Base-by-base conservation (phyloP, 2,329 filamentous ascomycete species). In the Aureobasidium leucospermi region DNA sequence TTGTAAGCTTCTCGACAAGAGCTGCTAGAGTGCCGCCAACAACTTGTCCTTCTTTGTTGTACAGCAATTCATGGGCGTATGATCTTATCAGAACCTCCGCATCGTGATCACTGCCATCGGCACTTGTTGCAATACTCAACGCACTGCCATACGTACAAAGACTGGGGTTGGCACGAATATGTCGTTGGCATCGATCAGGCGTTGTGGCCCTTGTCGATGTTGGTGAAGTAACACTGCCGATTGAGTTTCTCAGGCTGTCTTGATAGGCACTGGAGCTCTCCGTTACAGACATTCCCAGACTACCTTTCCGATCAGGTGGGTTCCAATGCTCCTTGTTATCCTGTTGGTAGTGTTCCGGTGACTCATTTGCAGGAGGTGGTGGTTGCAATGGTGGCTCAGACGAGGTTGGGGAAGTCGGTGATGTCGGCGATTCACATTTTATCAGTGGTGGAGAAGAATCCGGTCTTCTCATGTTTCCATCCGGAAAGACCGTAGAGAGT, bases 41-140 rank as follows among this genome's bases (percentile, higher is more conserved):
- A n/a, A 99, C 87, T 63, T 96, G 89, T 1, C 93, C 92, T 65
- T 97, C 93, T 72, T 95, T 95, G 76, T 95, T 96, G 71, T 89
- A 88, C 68, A 96, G 85, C 49, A 99, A 80, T 70, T 99, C 93
- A 68, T 96, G 89, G 0, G 90, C 90, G 68, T 84, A 96, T 0
- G 92, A 96, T 74, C 88, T 95, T 70, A 92, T 89, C n/a, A 96
- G 78, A n/a, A 96, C 78, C 67, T 87, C 87, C 4, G 84, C 87
- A 70, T 96, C 93, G 0, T 87, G 84, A 51, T 96, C 91, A 46
- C 59, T 61, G 29, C 45, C 46, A 38, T 90, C 86, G 59, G 95
- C 90, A 4, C 81, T 84, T n/a, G 84, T 76, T 1, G 43, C 34
- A 10, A 39, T 28, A 83, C 81, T 0, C 83, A 83, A 59, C 77